phyloP scores from a whole-genome alignment of 345 rosid genomes.

The Ceriops zippeliana region DNA sequence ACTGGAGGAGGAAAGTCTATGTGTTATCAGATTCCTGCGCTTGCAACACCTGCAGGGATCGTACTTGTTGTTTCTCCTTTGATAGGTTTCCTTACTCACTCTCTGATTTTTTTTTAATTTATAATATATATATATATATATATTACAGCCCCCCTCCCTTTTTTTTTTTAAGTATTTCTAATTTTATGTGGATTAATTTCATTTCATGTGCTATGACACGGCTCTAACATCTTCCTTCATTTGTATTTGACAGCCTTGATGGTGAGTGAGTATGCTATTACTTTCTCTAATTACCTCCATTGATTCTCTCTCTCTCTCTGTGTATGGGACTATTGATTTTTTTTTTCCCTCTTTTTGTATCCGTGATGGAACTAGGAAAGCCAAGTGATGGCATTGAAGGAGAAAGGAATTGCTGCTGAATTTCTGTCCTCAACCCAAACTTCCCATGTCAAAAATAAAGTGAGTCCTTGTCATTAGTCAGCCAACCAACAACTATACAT shows the following conservation, averaged over 20 bases:
- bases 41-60: constrained; percentile 68
- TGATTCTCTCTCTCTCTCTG: neutral
- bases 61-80: constrained; percentile 93
- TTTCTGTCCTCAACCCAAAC: constrained; percentile 84
- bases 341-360: neutral
- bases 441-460: constrained; percentile 56
- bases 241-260: constrained; percentile 64
- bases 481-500: too few relatives aligned
- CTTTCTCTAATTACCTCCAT: neutral
- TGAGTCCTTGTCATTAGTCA: constrained; percentile 7
- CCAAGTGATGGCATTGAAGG: constrained; percentile 81
- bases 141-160: neutral
- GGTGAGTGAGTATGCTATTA: constrained; percentile 42
- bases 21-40: constrained; percentile 94
- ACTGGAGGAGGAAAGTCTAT: constrained; percentile 97
- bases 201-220: constrained; percentile 13
- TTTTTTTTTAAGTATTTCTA: neutral
- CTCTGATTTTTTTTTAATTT: too few relatives aligned
- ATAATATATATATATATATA: neutral
- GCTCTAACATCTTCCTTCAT: constrained; percentile 19
- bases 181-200: too few relatives aligned
- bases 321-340: neutral
- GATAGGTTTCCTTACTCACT: constrained; percentile 48
- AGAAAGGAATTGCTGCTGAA: constrained; percentile 89
- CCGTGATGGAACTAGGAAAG: constrained; percentile 51